Evolutionary conservation across 2,329 filamentous ascomycete genomes (phyloP).

Genomic region (Alternaria consortialis): DNA sequence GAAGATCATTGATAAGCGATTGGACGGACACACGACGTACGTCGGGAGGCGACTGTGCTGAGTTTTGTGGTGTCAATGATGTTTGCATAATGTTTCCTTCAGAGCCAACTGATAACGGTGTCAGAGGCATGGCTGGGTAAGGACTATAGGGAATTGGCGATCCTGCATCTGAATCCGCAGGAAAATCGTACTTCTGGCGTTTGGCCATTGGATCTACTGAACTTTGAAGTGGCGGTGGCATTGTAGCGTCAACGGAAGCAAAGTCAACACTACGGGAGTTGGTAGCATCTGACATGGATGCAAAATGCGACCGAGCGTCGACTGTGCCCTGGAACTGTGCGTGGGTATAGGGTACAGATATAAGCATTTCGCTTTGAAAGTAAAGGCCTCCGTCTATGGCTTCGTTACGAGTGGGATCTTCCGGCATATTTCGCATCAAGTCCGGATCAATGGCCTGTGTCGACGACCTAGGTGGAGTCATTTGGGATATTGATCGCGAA

Average conservation of each 20-base stretch:
- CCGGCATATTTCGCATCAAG: constrained; percentile 29
- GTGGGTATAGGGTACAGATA: constrained; percentile 24
- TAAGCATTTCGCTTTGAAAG: constrained; percentile 15
- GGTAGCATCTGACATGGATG: constrained; percentile 26
- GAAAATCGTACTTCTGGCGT: constrained; percentile 38
- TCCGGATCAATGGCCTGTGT: constrained; percentile 40
- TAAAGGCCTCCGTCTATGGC: constrained; percentile 28
- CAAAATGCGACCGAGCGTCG: constrained; percentile 35
- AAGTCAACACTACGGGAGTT: constrained; percentile 24
- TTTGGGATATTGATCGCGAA: constrained; percentile 37
- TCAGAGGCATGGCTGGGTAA: constrained; percentile 57
- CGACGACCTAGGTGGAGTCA: constrained; percentile 29
- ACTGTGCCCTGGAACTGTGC: constrained; percentile 32
- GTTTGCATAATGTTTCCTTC: constrained; percentile 41
- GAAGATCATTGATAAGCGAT: constrained; percentile 61
- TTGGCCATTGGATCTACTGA: constrained; percentile 27
- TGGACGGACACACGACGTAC: constrained; percentile 68
- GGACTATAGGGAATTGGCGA: constrained; percentile 54
- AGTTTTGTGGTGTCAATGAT: constrained; percentile 29
- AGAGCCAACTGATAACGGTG: constrained; percentile 51
- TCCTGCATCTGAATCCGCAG: constrained; percentile 43
- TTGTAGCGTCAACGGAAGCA: constrained; percentile 29
- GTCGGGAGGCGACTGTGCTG: constrained; percentile 52
- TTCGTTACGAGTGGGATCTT: constrained; percentile 18
- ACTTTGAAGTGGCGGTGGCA: constrained; percentile 39